Conservation (phyloP, 1,284 basidiomycete species). For the Tetrapyrgos nigripes region DNA sequence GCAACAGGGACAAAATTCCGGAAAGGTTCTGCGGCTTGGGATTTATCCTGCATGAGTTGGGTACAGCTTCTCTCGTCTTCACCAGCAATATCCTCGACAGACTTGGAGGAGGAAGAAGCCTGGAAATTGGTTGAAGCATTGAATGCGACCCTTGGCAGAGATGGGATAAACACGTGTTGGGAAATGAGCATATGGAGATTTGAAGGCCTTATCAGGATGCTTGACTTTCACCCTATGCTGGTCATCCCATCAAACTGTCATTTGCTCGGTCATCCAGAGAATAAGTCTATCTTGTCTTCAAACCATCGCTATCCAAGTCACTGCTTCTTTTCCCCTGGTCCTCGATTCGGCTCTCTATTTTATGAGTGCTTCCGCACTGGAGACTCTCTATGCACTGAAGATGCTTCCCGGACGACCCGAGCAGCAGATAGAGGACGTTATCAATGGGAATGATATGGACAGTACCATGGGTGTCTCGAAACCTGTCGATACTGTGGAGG, state of each 20-base stretch:
- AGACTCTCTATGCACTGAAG: slow-evolving; percentile 8
- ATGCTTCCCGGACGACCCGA: slow-evolving; percentile 3
- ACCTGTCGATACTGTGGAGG: background rate
- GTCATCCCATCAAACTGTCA: background rate
- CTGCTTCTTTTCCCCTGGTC: background rate
- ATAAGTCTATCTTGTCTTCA: background rate
- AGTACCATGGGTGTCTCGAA: background rate
- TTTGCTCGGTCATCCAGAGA: background rate
- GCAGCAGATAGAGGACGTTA: background rate
- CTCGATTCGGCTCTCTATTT: background rate
- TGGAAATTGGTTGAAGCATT: too few relatives aligned
- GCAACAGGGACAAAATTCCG: too few relatives aligned
- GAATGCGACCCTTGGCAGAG: too few relatives aligned
- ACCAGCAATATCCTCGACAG: too few relatives aligned
- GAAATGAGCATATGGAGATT: too few relatives aligned
- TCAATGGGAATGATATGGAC: background rate
- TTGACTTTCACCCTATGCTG: background rate
- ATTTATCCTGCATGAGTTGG: too few relatives aligned
- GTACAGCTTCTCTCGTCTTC: too few relatives aligned
- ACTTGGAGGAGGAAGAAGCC: too few relatives aligned
- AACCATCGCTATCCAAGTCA: background rate
- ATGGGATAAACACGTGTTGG: too few relatives aligned
- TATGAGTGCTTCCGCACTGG: slow-evolving; percentile 7
- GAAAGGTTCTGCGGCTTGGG: too few relatives aligned
- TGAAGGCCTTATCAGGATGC: too few relatives aligned